Evolutionary conservation across 2,329 filamentous ascomycete species (phyloP), one percentile per base, ranked within the genome.

Genomic region (Triangularia setosa): DNA sequence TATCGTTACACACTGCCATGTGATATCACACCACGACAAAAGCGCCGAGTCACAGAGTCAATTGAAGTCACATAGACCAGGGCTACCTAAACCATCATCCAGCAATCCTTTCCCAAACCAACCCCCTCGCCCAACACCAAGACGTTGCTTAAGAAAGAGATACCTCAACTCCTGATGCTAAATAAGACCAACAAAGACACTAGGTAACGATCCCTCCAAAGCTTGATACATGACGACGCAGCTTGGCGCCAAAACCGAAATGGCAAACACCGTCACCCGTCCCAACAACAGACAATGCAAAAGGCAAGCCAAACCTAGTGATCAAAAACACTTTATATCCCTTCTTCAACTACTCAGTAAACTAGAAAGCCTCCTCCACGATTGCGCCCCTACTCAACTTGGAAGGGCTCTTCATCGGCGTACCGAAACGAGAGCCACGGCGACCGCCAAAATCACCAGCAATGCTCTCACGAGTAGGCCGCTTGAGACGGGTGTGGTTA

Each of bases 381-480:
- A 97, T 88, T 63, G 96, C 92, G 52, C 93, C 90, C 74, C 86
- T 87, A 60, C 89, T 88, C 57, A 96, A 81, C 79, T 92, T 92
- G 73, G 90, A 91, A 23, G 88, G 82, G 1, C 85, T 83, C 67
- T 85, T 87, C 23, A 81, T 78, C 44, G 77, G 78, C 1, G 79
- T 84, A 57, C 88, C 80, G 2, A 84, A 78, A 4, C 81, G 81
- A 2, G 80, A 79, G 67, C 80, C 82, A 67, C 82, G 79, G 44
- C 83, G 83, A 67, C 67, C 77, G 60, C 77, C 75, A 55, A 83
- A 77, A 70, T 88, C 77, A 35, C 86, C 83, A 16, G 91, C 91
- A 75, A 99, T 98, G 76, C 93, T 97, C 81, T 99, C 93, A 40
- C 95, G 83, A 0, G 95, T 98, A 1, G 94, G 93, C 73, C 89